These are phyloP conservation scores for Corchorus capsularis DNA, from an alignment of 345 rosid genomes.

Conservation along the genomic window DNA sequence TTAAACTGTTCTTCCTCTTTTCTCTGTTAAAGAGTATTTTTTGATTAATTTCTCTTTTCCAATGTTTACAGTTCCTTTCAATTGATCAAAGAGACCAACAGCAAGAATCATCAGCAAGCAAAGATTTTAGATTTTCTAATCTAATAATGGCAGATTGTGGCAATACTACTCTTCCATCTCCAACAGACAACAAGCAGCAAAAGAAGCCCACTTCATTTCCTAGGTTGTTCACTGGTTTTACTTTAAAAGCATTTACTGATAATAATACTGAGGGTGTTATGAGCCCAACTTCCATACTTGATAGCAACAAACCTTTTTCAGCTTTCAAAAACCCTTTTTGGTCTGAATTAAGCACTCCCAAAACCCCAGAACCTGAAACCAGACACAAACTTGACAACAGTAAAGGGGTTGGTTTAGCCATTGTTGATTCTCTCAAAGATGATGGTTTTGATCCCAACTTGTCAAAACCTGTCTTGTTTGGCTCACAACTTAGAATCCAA, in stretches of 20 bases:
- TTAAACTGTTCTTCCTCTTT: neutral
- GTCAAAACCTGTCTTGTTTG: slow-evolving; percentile 64
- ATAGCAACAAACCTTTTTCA: slow-evolving; percentile 70
- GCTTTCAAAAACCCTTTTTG: slow-evolving; percentile 65
- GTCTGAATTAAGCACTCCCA: slow-evolving; percentile 42
- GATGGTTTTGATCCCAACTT: slow-evolving; percentile 36
- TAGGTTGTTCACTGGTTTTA: slow-evolving; percentile 58
- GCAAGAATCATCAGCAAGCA: slow-evolving; percentile 24
- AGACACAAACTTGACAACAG: slow-evolving; percentile 56
- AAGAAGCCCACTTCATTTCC: slow-evolving; percentile 59
- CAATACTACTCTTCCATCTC: slow-evolving; percentile 29
- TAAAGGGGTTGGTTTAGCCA: slow-evolving; percentile 65
- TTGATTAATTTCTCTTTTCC: neutral
- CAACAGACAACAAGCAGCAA: slow-evolving; percentile 38
- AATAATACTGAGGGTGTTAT: slow-evolving; percentile 46
- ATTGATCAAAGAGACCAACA: slow-evolving; percentile 46
- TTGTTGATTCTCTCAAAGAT: slow-evolving; percentile 60
- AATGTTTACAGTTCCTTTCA: slow-evolving; percentile 25
- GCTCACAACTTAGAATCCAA: slow-evolving; percentile 82
- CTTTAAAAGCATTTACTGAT: slow-evolving; percentile 56
- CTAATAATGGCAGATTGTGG: slow-evolving; percentile 50
- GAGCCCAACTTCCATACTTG: slow-evolving; percentile 92
- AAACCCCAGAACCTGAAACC: slow-evolving; percentile 43
- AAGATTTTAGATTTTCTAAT: slow-evolving; percentile 2
- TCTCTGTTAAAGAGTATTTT: neutral